phyloP scores from a whole-genome alignment of 768 basidiomycete genomes.

The Wakefieldia striispora region DNA sequence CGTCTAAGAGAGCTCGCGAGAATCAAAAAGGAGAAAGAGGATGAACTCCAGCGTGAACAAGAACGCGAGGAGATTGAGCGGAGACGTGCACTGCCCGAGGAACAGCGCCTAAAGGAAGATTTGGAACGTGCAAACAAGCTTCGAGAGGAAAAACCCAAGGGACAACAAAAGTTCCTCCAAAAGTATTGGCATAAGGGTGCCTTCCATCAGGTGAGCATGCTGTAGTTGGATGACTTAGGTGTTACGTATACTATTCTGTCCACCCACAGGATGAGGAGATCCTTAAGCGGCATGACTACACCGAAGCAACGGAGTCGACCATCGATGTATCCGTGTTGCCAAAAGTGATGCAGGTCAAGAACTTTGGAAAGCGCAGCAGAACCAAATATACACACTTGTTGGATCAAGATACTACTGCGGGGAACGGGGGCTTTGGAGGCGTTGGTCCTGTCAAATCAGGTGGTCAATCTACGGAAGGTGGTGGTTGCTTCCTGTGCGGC shows the following conservation, averaged over 20 bases:
- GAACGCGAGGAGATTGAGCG: constrained; percentile 92
- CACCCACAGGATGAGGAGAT: constrained; percentile 78
- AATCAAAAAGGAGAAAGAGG: constrained; percentile 93
- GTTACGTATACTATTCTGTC: constrained; percentile 11
- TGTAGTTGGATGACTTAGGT: background rate
- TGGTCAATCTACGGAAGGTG: constrained; percentile 51
- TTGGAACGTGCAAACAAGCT: constrained; percentile 79
- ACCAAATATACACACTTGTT: constrained; percentile 96
- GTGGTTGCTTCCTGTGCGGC: constrained; percentile 91
- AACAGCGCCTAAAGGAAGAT: constrained; percentile 89
- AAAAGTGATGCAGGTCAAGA: constrained; percentile 94
- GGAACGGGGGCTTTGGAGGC: constrained; percentile 66
- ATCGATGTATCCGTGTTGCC: constrained; percentile 87
- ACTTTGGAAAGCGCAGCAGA: constrained; percentile 89
- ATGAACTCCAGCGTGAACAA: constrained; percentile 71
- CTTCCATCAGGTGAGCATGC: constrained; percentile 80
- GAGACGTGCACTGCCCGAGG: constrained; percentile 89
- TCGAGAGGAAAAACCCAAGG: constrained; percentile 87
- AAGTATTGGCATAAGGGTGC: constrained; percentile 99
- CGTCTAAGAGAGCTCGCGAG: constrained; percentile 89
- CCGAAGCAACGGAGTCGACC: constrained; percentile 85
- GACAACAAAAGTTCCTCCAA: constrained; percentile 89
- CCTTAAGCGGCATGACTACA: constrained; percentile 79
- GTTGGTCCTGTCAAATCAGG: constrained; percentile 51
- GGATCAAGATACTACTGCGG: constrained; percentile 86